phyloP scores from a whole-genome alignment of 169 alveolate species.

The Miamiensis avidus region DNA sequence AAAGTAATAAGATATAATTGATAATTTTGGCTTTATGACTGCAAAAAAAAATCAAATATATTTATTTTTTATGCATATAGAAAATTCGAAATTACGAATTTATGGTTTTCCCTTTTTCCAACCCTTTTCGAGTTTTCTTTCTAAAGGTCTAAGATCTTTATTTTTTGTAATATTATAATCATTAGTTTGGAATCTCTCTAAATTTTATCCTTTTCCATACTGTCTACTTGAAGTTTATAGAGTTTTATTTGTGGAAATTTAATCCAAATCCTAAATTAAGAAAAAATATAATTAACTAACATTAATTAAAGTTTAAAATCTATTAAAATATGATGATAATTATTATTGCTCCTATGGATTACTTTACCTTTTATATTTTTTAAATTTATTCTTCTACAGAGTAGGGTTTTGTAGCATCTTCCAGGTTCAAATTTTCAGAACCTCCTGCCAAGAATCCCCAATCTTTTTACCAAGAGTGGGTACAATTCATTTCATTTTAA shows the following conservation, averaged over 20 bases:
- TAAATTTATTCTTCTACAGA: constrained; percentile 43
- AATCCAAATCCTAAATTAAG: constrained; percentile 9
- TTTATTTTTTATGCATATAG: not conserved
- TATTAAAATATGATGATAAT: too few species aligned
- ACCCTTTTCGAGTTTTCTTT: constrained; percentile 36
- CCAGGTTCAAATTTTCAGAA: constrained; percentile 37
- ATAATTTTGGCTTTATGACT: too few species aligned
- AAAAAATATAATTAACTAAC: not conserved
- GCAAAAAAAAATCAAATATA: not conserved
- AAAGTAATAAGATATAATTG: too few species aligned
- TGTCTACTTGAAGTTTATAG: constrained; percentile 22
- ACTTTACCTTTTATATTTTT: constrained; percentile 35
- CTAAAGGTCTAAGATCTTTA: constrained; percentile 38
- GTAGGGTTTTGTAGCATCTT: constrained; percentile 49
- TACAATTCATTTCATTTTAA: constrained; percentile 45
- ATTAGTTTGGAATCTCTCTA: constrained; percentile 22
- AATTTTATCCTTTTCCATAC: constrained; percentile 39
- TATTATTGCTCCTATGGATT: too few species aligned
- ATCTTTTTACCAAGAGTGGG: constrained; percentile 48
- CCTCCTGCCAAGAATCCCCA: constrained; percentile 56
- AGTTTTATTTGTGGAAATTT: constrained; percentile 15
- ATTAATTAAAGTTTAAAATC: too few species aligned
- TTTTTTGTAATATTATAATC: constrained; percentile 30
- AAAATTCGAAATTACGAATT: constrained; percentile 6
- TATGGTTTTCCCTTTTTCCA: constrained; percentile 42